These are phyloP conservation scores for Areca catechu DNA, from an alignment of 176 grass and related monocot species.

Conservation along the genomic window DNA sequence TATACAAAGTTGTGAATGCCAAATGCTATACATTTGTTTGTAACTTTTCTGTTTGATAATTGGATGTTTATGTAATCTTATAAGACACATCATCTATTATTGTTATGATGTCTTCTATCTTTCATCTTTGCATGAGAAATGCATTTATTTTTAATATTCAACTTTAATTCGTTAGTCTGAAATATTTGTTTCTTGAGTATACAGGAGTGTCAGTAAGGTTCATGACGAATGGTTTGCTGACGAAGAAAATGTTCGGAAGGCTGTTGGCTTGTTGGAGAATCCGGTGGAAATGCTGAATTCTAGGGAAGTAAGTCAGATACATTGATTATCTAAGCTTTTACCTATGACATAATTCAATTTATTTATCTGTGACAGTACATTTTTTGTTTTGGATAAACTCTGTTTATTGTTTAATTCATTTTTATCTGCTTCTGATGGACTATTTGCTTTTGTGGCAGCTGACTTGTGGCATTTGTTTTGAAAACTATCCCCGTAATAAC, in stretches of 20 bases:
- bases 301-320: slow-evolving; percentile 55
- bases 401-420: not conserved
- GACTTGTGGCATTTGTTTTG: slow-evolving; percentile 95
- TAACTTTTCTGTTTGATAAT: not conserved
- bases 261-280: slow-evolving; percentile 81
- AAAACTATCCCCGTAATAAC: slow-evolving; percentile 49
- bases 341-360: too few relatives aligned
- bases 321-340: too few relatives aligned
- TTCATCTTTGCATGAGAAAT: too few relatives aligned
- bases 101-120: too few relatives aligned
- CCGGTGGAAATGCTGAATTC: slow-evolving; percentile 41
- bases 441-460: slow-evolving; percentile 48
- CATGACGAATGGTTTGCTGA: slow-evolving; percentile 99
- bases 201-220: slow-evolving; percentile 98
- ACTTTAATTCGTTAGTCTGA: not conserved
- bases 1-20: too few relatives aligned
- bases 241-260: slow-evolving; percentile 85
- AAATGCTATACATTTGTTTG: not conserved
- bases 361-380: too few relatives aligned
- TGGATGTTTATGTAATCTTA: too few relatives aligned
- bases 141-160: too few relatives aligned
- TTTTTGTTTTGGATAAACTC: too few relatives aligned
- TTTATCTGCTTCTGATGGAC: slow-evolving; percentile 18
- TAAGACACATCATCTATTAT: too few relatives aligned
- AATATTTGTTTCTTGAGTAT: slow-evolving; percentile 11